Evolutionary conservation across 1,284 basidiomycete genomes (phyloP).

Genomic region (Trametes pubescens): DNA sequence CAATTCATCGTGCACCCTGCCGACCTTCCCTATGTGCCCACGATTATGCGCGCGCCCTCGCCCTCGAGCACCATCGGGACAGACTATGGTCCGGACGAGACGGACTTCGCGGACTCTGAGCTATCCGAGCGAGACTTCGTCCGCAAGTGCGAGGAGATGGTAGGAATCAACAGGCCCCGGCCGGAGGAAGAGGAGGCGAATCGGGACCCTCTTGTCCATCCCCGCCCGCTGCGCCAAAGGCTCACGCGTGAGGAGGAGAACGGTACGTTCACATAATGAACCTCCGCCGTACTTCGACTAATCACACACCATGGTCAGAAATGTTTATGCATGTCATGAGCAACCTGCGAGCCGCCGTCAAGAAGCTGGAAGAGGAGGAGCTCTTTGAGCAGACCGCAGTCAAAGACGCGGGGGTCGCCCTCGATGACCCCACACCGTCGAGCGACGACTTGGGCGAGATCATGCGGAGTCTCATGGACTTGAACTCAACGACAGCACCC

Average conservation of each 20-base stretch:
- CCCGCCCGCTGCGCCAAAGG: conserved; percentile 28
- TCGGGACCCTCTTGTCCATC: conserved; percentile 39
- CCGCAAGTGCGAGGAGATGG: conserved; percentile 56
- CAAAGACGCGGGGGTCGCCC: conserved; percentile 59
- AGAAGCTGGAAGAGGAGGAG: conserved; percentile 70
- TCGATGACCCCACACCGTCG: conserved; percentile 60
- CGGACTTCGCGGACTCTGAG: conserved; percentile 61
- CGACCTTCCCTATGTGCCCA: conserved; percentile 62
- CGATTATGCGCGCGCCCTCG: conserved; percentile 71
- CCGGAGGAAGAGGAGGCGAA: conserved; percentile 55
- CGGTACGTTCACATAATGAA: conserved; percentile 44
- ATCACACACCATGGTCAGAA: conserved; percentile 29
- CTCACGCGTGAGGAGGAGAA: conserved; percentile 47
- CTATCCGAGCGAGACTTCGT: conserved; percentile 60
- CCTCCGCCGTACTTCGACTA: neutral
- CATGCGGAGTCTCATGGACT: conserved; percentile 66
- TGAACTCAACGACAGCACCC: conserved; percentile 8
- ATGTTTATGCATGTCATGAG: conserved; percentile 58
- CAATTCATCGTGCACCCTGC: conserved; percentile 44
- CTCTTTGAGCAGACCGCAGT: conserved; percentile 67
- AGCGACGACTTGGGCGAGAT: conserved; percentile 63
- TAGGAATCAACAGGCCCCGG: conserved; percentile 52
- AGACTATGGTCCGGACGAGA: conserved; percentile 67
- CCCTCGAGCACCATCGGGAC: conserved; percentile 78
- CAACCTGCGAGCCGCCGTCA: conserved; percentile 59